phyloP scores from a whole-genome alignment of 2,329 filamentous ascomycete genomes.

The Trichophyton equinum region DNA sequence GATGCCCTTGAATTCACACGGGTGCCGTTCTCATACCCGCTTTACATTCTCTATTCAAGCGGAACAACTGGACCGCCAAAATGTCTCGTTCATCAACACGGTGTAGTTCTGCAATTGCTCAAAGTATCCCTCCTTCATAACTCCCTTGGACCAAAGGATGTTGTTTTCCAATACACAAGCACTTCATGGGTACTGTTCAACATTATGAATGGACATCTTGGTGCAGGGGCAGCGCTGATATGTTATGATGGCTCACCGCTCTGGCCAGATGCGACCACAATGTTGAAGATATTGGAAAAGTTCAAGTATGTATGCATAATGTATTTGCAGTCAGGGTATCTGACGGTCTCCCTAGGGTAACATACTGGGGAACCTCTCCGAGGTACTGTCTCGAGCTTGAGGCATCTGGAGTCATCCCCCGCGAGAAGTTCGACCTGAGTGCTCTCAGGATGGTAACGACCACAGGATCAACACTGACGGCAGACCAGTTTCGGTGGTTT shows the following conservation, averaged over 20 bases:
- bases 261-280: slow-evolving; percentile 27
- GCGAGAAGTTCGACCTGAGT: slow-evolving; percentile 27
- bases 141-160: slow-evolving; percentile 27
- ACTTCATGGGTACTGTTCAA: slow-evolving; percentile 40
- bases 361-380: slow-evolving; percentile 35
- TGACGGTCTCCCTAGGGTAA: slow-evolving; percentile 16
- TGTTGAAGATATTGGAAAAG: slow-evolving; percentile 27
- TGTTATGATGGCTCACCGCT: slow-evolving; percentile 35
- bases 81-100: slow-evolving; percentile 36
- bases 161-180: slow-evolving; percentile 36
- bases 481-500: slow-evolving; percentile 36
- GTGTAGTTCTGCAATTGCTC: slow-evolving; percentile 33
- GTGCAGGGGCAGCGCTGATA: slow-evolving; percentile 21
- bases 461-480: slow-evolving; percentile 33
- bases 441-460: slow-evolving; percentile 34
- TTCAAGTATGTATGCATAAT: slow-evolving; percentile 15
- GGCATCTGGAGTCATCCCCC: slow-evolving; percentile 23
- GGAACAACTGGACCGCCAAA: slow-evolving; percentile 36
- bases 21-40: slow-evolving; percentile 31
- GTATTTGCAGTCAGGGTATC: neutral
- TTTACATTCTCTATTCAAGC: slow-evolving; percentile 34
- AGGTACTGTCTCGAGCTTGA: slow-evolving; percentile 36
- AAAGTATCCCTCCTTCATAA: slow-evolving; percentile 36
- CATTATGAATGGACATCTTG: slow-evolving; percentile 34
- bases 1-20: slow-evolving; percentile 27